Evolutionary conservation across 768 basidiomycete genomes (phyloP).

Genomic region (Kondoa malvinella): DNA sequence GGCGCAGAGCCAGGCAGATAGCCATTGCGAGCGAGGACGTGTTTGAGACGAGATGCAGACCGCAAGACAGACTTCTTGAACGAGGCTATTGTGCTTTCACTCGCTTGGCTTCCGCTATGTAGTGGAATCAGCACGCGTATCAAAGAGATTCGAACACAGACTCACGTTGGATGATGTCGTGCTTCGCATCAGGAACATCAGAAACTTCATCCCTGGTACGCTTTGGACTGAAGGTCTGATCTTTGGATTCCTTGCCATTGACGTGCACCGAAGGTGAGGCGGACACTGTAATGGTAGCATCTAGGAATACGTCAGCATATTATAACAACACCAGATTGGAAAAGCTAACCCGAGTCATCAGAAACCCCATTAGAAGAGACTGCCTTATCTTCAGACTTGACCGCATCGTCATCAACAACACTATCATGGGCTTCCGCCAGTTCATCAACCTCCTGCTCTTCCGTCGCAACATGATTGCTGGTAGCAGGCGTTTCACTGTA

Average conservation of each 20-base stretch:
- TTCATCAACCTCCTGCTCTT: neutral
- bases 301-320: no score
- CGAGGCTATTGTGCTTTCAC: neutral
- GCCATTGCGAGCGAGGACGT: no score
- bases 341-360: no score
- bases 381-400: neutral
- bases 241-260: no score
- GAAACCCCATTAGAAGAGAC: neutral
- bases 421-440: neutral
- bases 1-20: no score
- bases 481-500: neutral
- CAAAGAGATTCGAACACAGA: neutral
- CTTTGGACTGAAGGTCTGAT: neutral
- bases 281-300: no score
- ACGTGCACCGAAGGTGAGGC: neutral
- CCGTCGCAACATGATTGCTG: neutral
- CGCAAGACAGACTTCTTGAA: no score
- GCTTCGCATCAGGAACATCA: neutral
- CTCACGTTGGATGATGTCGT: conserved; percentile 1
- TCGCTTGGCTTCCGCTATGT: conserved; percentile 3
- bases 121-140: neutral
- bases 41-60: no score
- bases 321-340: no score
- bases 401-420: neutral
- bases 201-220: neutral